Evolutionary conservation across 495 filamentous ascomycete species (phyloP), one percentile per base, ranked within the genome.

Genomic region (Cryomyces antarcticus): DNA sequence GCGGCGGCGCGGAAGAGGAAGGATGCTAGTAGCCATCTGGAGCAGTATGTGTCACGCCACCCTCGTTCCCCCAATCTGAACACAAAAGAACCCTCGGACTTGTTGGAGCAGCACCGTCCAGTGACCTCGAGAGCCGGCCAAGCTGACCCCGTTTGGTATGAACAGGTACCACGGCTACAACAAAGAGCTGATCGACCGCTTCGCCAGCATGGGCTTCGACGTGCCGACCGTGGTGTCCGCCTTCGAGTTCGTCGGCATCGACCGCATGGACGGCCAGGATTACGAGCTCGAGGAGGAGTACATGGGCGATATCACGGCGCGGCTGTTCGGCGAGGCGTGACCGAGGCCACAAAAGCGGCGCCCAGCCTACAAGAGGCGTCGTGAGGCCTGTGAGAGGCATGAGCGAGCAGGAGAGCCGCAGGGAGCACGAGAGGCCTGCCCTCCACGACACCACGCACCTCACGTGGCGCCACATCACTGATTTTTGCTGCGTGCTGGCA

Each of bases 171-270:
- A 82, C 40, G 92, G 89, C 5, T 97, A 93, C 54, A 85, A 83
- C 57, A 80, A 80, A 49, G 71, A 78, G 6, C 67, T 94, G 34
- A 75, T 96, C 48, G 80, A 93, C 51, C 72, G 78, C n/a, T 96
- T 96, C 53, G 73, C 80, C 12, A 71, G 67, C 50, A 96, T 97
- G 89, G 89, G 89, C 34, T 97, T 97, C 49, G 79, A 87, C 46
- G 71, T 93, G n/a, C 78, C 82, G 40, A 67, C 71, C 30, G 85
- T 97, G 2, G 89, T 96, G 5, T 71, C 74, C 17, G 83, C 86
- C 4, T 88, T 97, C 50, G 71, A 76, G 46, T 80, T 66, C 42
- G 80, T 87, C 11, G 81, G 84, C 2, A 85, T 93, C 46, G 79
- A 87, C 46, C 70, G 70, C 24, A 79, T 74, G 44, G 73, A 69